Conservation (phyloP, 257 asterid genomes). For the Solanum chilense region DNA sequence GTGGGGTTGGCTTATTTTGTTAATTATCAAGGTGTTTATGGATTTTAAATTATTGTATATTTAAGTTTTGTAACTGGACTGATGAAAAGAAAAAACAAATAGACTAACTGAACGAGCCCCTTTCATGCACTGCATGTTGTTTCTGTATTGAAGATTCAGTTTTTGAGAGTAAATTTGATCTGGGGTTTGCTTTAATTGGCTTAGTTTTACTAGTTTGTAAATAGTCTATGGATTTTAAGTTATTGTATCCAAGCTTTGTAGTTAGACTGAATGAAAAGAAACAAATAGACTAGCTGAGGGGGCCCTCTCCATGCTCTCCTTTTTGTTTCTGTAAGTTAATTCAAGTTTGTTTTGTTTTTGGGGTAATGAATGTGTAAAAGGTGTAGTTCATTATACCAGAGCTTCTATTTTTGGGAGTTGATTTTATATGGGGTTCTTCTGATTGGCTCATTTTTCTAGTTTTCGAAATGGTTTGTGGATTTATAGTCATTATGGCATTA, state of each 20-base stretch:
- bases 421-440: not conserved
- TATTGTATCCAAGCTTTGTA: not conserved
- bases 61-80: not conserved
- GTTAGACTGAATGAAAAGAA: not conserved
- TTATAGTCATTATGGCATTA: not conserved
- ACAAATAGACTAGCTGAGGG: constrained; percentile 57
- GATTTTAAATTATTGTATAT: not conserved
- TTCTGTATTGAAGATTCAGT: constrained; percentile 11
- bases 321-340: constrained; percentile 46
- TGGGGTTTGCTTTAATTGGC: not conserved
- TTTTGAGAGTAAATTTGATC: not conserved
- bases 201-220: not conserved
- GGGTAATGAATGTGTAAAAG: not conserved
- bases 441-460: not conserved
- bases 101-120: constrained; percentile 59
- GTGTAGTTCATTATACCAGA: not conserved
- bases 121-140: constrained; percentile 58
- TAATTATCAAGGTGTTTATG: not conserved
- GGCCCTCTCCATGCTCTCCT: constrained; percentile 52
- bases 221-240: not conserved
- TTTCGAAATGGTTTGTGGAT: not conserved
- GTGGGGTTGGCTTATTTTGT: not conserved
- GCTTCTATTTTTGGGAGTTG: not conserved
- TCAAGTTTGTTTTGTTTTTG: not conserved
- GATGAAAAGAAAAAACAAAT: not conserved